Percentiles rank a stretch among this genome's conserved stretches.
These are phyloP conservation scores for Fusarium sambucinum DNA, from an alignment of 2,329 filamentous ascomycete genomes.

Conservation along the genomic window DNA sequence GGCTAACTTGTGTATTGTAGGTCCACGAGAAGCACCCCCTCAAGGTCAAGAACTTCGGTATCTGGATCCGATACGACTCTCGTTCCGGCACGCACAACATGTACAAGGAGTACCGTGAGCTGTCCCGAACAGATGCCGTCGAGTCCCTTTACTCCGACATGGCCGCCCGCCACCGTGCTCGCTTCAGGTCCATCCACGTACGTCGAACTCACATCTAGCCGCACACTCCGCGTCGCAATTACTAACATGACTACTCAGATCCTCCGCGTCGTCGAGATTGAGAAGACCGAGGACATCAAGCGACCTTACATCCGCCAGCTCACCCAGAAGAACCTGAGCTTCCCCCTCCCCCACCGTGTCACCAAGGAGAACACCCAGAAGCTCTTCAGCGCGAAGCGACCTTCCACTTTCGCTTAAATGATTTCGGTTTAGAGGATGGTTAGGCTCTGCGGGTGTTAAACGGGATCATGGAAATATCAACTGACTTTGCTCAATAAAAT, in stretches of 20 bases:
- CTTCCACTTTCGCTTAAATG: constrained; percentile 95
- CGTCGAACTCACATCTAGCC: constrained; percentile 54
- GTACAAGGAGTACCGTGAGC: constrained; percentile 99
- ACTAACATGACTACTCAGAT: constrained; percentile 68
- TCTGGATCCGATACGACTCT: constrained; percentile 99
- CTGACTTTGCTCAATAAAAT: constrained; percentile 66
- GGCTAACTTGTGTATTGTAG: constrained; percentile 59
- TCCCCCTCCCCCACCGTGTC: constrained; percentile 98
- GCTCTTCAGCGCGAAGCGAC: constrained; percentile 92
- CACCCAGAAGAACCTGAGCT: constrained; percentile 92
- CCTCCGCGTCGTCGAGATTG: constrained; percentile 96
- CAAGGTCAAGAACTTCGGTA: constrained; percentile 99
- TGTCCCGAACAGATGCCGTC: constrained; percentile 94
- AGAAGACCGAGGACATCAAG: constrained; percentile 94
- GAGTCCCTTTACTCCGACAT: constrained; percentile 99
- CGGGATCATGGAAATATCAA: constrained; percentile 71
- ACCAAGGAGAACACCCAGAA: constrained; percentile 86
- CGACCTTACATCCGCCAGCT: constrained; percentile 99
- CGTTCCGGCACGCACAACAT: constrained; percentile 99
- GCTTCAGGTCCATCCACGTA: constrained; percentile 99
- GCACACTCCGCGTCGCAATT: neutral
- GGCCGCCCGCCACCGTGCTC: constrained; percentile 95
- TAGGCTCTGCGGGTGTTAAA: constrained; percentile 72
- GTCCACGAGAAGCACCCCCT: constrained; percentile 98
- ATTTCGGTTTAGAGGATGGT: constrained; percentile 64